A percentile compares a stretch with the other conserved stretches of the same genome.
Conservation (phyloP, 179 eudicot species). For the Heliamphora pulchella region DNA sequence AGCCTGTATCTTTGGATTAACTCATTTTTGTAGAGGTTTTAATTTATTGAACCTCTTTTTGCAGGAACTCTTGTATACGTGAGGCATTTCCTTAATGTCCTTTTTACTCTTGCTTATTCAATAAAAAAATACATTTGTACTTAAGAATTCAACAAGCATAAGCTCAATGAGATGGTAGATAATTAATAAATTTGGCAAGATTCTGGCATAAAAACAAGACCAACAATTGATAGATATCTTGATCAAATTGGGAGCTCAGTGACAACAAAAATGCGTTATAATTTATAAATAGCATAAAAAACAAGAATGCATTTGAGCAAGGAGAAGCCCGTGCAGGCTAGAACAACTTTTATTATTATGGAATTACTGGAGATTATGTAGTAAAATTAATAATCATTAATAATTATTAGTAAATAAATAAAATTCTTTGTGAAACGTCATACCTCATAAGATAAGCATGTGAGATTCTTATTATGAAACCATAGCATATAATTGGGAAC, state of each 20-base stretch:
- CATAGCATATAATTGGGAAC: background rate
- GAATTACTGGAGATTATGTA: background rate
- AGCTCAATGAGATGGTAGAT: background rate
- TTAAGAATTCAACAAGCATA: background rate
- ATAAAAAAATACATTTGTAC: background rate
- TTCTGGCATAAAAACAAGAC: background rate
- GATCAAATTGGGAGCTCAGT: background rate
- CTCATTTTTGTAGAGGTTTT: too few relatives aligned
- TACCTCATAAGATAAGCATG: too few relatives aligned
- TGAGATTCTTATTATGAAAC: background rate
- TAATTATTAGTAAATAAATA: too few relatives aligned
- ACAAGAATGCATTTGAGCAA: background rate
- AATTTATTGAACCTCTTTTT: too few relatives aligned
- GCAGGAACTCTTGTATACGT: too few relatives aligned
- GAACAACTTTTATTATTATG: background rate
- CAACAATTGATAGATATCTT: background rate
- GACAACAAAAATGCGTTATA: background rate
- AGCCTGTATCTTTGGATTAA: too few relatives aligned
- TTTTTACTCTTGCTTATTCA: background rate
- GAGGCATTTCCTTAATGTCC: too few relatives aligned
- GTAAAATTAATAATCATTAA: too few relatives aligned
- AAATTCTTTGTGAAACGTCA: too few relatives aligned
- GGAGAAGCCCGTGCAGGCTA: background rate
- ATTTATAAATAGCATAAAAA: background rate
- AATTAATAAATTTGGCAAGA: background rate